phyloP scores from a whole-genome alignment of 768 basidiomycete genomes.

The Phaffia tasmanica region DNA sequence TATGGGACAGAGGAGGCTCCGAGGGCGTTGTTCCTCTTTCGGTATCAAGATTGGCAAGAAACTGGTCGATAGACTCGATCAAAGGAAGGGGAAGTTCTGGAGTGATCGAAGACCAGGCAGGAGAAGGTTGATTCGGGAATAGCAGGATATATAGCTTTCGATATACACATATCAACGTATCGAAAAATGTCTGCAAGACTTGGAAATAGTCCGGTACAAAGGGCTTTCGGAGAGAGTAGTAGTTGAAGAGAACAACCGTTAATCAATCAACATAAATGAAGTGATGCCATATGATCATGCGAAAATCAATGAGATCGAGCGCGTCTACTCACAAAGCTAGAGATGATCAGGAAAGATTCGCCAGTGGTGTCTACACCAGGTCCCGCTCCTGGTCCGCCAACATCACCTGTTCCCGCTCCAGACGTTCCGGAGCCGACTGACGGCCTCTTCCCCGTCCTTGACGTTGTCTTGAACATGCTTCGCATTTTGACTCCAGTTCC shows the following conservation, averaged over 20 bases:
- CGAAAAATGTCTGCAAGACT: constrained; percentile 20
- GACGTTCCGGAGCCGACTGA: background rate
- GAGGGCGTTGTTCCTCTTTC: background rate
- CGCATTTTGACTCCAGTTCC: constrained; percentile 6
- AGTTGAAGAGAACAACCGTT: too few relatives aligned
- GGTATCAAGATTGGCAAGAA: constrained; percentile 1
- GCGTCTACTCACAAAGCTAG: too few relatives aligned
- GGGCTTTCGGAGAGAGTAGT: background rate
- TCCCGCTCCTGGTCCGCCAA: too few relatives aligned
- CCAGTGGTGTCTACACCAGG: too few relatives aligned
- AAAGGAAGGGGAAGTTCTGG: constrained; percentile 2
- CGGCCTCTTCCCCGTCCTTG: constrained; percentile 10
- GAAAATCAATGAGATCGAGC: too few relatives aligned
- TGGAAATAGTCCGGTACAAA: constrained; percentile 22
- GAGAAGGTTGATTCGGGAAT: constrained; percentile 1
- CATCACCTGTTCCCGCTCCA: background rate
- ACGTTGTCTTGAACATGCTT: constrained; percentile 8
- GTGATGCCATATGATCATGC: too few relatives aligned
- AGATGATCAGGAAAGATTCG: too few relatives aligned
- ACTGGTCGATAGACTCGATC: background rate
- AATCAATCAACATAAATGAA: too few relatives aligned
- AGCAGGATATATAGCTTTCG: constrained; percentile 13
- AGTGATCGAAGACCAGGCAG: constrained; percentile 3
- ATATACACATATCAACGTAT: constrained; percentile 19
- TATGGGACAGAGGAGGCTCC: too few relatives aligned